phyloP scores from a whole-genome alignment of 2,329 filamentous ascomycete genomes.

The Dactylellina drechsleri region DNA sequence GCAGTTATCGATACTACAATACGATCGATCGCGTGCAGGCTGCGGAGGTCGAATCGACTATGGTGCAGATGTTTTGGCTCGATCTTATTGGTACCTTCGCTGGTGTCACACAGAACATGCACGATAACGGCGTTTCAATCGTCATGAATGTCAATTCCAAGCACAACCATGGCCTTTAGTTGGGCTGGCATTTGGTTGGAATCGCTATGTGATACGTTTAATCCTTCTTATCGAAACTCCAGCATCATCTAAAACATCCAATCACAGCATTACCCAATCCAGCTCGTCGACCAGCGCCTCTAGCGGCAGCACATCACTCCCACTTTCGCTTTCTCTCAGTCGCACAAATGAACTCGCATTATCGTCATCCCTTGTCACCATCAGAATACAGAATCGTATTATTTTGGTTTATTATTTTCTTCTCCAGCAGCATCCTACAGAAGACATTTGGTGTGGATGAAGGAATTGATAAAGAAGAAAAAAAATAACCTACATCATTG shows the following conservation, averaged over 20 bases:
- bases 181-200: no score
- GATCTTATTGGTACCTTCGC: no score
- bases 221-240: no score
- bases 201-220: no score
- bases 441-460: no score
- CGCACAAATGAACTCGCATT: slow-evolving; percentile 40
- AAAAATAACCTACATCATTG: slow-evolving; percentile 57
- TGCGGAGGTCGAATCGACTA: not conserved
- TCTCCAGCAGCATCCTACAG: no score
- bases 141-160: not conserved
- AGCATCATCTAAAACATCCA: no score
- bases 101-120: not conserved
- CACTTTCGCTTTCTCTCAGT: slow-evolving; percentile 41
- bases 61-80: not conserved
- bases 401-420: no score
- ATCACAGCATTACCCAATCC: slow-evolving; percentile 42
- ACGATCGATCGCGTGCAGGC: not conserved
- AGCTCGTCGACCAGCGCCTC: slow-evolving; percentile 42
- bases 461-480: no score
- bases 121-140: not conserved
- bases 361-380: slow-evolving; percentile 48
- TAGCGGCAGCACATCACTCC: slow-evolving; percentile 24
- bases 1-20: not conserved
- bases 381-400: slow-evolving; percentile 31
- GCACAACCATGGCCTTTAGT: no score